These are phyloP conservation scores for Begonia peltatifolia DNA, from an alignment of 306 rosid species.

Conservation along the genomic window DNA sequence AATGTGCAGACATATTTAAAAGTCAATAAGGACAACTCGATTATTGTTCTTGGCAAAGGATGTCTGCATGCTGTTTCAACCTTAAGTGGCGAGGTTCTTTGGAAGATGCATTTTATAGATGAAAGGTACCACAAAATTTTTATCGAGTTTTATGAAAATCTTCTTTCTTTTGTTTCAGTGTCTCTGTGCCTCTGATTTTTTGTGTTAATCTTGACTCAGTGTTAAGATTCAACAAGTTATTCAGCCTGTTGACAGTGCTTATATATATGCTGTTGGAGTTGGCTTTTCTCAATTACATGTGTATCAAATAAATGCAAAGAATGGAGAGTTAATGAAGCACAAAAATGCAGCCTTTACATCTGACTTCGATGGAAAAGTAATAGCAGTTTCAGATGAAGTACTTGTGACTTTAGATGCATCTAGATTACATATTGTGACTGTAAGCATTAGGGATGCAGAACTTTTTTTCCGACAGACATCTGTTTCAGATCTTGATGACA, in stretches of 20 bases:
- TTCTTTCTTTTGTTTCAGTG: slow-evolving; percentile 6
- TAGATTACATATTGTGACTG: slow-evolving; percentile 44
- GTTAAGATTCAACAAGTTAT: slow-evolving; percentile 55
- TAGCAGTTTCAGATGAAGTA: slow-evolving; percentile 44
- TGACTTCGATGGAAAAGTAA: slow-evolving; percentile 57
- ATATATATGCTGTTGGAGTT: slow-evolving; percentile 46
- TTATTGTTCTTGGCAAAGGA: slow-evolving; percentile 65
- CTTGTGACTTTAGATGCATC: slow-evolving; percentile 57
- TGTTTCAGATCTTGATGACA: slow-evolving; percentile 39
- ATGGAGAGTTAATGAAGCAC: slow-evolving; percentile 65
- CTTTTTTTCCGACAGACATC: slow-evolving; percentile 34
- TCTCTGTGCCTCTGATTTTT: slow-evolving; percentile 15
- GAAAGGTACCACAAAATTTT: slow-evolving; percentile 37
- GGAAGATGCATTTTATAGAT: slow-evolving; percentile 56
- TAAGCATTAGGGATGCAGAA: slow-evolving; percentile 48
- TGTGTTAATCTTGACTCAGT: slow-evolving; percentile 39
- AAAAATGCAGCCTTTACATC: slow-evolving; percentile 30
- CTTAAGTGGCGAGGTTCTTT: slow-evolving; percentile 64
- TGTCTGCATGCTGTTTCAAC: slow-evolving; percentile 69
- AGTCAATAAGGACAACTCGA: slow-evolving; percentile 54
- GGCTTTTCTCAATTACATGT: slow-evolving; percentile 49
- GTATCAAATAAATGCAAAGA: slow-evolving; percentile 47
- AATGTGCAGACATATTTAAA: slow-evolving; percentile 62
- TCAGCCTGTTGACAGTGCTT: slow-evolving; percentile 42
- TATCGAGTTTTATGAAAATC: slow-evolving; percentile 6